Evolutionary conservation across 2,329 filamentous ascomycete species (phyloP), one percentile per base, ranked within the genome.

Genomic region (Arthroderma uncinatum): DNA sequence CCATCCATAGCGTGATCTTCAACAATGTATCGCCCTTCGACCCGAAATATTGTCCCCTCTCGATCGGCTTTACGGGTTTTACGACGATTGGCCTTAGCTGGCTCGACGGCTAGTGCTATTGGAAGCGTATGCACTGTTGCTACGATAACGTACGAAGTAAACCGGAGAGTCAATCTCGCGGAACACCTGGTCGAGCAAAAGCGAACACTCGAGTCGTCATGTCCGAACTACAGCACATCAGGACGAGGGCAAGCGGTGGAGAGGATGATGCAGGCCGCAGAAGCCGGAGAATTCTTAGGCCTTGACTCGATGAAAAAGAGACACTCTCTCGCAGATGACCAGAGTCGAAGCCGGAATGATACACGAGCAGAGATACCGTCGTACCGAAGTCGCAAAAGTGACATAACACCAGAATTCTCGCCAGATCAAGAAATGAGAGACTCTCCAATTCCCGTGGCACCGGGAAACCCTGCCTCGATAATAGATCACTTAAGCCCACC

Each of bases 141-240:
- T 48, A 70, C 67, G 10, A 64, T 76, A 30, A 71, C 71, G 19
- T 74, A 74, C 63, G 72, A 76, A 61, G 66, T 70, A 12, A 69
- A 73, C 57, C 70, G 72, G 40, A 67, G 70, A 57, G 68, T 74
- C 56, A 65, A 64, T 23, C 58, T 73, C 23, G 73, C 72, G 37
- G 72, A 75, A 62, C 68, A 68, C 58, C 71, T 74, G 36, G 64
- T 76, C 59, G 70, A 75, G 60, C 74, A 71, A 55, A 76, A 76
- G 62, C 68, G 72, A 52, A 69, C 67, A 42, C 57, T 74, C 7
- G 71, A 72, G 55, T 67, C 71, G 36, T 71, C 71, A 33, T 70
- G 71, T 9, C 71, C 72, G 1, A 71, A 71, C 53, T 74, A 73
- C 63, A 66, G 71, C 71, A 68, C 72, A 50, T 69, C 68, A 21